These are phyloP conservation scores for Erodium maritimum DNA, from an alignment of 345 rosid species.

Conservation along the genomic window DNA sequence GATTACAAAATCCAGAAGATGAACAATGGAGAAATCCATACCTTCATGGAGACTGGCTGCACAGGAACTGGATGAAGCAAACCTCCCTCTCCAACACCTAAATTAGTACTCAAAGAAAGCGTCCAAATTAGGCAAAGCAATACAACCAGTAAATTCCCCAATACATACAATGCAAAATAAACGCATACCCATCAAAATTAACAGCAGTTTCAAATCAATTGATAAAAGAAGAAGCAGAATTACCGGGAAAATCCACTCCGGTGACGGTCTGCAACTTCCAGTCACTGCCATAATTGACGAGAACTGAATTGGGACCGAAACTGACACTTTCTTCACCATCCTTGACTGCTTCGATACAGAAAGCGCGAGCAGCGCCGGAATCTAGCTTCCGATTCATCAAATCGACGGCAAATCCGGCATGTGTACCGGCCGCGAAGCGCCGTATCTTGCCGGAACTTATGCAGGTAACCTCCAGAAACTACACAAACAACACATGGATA, in stretches of 20 bases:
- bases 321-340: slow-evolving; percentile 60
- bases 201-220: slow-evolving; percentile 50
- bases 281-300: slow-evolving; percentile 49
- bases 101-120: too few species aligned
- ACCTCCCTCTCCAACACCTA: too few species aligned
- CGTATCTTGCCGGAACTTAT: slow-evolving; percentile 31
- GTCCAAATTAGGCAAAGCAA: too few species aligned
- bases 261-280: slow-evolving; percentile 49
- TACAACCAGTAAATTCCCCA: too few species aligned
- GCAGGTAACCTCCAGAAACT: slow-evolving; percentile 71
- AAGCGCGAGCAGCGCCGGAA: slow-evolving; percentile 23
- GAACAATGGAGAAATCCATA: too few species aligned
- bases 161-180: too few species aligned
- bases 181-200: slow-evolving; percentile 6
- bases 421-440: slow-evolving; percentile 63
- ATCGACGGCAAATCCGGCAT: slow-evolving; percentile 68
- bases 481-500: too few species aligned
- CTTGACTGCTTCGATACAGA: slow-evolving; percentile 52
- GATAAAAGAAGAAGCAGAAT: too few species aligned
- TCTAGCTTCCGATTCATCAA: slow-evolving; percentile 56
- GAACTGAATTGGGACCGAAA: slow-evolving; percentile 65
- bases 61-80: too few species aligned
- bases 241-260: slow-evolving; percentile 21
- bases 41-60: too few species aligned
- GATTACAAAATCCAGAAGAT: too few species aligned